Evolutionary conservation across 2,329 filamentous ascomycete genomes (phyloP).

Genomic region (Drechslerella coelobrocha): DNA sequence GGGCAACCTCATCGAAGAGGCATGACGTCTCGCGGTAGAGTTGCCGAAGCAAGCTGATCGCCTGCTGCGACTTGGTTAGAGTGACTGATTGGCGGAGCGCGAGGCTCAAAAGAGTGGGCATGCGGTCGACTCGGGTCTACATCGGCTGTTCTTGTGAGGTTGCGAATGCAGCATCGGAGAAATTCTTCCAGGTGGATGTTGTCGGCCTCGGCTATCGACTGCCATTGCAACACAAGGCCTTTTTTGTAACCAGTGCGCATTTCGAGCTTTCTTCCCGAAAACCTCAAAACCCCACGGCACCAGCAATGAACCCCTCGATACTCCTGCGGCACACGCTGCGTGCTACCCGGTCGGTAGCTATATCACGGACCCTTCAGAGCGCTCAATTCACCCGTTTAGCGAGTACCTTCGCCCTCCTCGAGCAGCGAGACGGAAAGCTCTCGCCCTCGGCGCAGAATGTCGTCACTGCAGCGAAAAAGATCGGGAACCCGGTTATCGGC

Average conservation of each 20-base stretch:
- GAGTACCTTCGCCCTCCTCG: slow-evolving; percentile 87
- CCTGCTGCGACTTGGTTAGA: slow-evolving; percentile 41
- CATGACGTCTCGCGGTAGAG: slow-evolving; percentile 52
- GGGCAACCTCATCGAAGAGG: slow-evolving; percentile 54
- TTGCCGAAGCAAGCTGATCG: slow-evolving; percentile 22
- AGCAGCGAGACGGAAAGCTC: slow-evolving; percentile 89
- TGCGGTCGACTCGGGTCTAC: slow-evolving; percentile 1
- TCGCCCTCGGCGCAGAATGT: slow-evolving; percentile 82
- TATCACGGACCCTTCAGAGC: slow-evolving; percentile 11
- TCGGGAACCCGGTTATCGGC: slow-evolving; percentile 83
- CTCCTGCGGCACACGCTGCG: slow-evolving; percentile 33
- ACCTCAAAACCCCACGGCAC: background rate
- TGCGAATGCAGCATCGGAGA: background rate
- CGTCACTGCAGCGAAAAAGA: slow-evolving; percentile 81
- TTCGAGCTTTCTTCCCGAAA: background rate
- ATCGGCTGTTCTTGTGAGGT: background rate
- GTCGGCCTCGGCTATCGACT: slow-evolving; percentile 47
- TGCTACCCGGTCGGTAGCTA: slow-evolving; percentile 18
- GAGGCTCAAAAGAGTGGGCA: slow-evolving; percentile 40
- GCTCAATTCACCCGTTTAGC: slow-evolving; percentile 33
- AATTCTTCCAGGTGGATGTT: slow-evolving; percentile 29
- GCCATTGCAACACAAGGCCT: slow-evolving; percentile 33
- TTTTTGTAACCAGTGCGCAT: slow-evolving; percentile 23
- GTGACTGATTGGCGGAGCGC: slow-evolving; percentile 39
- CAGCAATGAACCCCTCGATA: slow-evolving; percentile 26